phyloP scores from a whole-genome alignment of 345 rosid species.

The Pugionium cornutum region DNA sequence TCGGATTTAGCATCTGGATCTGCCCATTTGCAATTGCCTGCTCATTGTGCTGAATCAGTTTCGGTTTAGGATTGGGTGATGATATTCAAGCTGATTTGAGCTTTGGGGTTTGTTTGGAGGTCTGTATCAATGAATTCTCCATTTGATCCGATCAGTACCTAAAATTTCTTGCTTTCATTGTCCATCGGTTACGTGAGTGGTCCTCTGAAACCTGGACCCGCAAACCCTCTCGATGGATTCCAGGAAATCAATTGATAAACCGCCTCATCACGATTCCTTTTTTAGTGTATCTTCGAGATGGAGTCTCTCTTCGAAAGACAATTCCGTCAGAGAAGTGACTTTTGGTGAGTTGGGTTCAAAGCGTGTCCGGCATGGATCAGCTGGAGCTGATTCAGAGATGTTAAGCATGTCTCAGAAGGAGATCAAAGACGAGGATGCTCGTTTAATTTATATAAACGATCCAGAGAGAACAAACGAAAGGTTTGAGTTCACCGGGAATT shows the following conservation, averaged over 20 bases:
- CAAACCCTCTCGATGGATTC: slow-evolving; percentile 46
- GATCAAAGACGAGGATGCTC: slow-evolving; percentile 89
- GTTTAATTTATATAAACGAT: slow-evolving; percentile 74
- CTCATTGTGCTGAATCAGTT: slow-evolving; percentile 16
- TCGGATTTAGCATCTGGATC: slow-evolving; percentile 20
- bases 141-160: slow-evolving; percentile 7
- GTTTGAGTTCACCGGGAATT: slow-evolving; percentile 77
- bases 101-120: slow-evolving; percentile 25
- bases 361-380: slow-evolving; percentile 67
- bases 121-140: slow-evolving; percentile 22
- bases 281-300: slow-evolving; percentile 50
- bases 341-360: slow-evolving; percentile 56
- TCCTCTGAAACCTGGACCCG: neutral
- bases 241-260: slow-evolving; percentile 43
- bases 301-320: slow-evolving; percentile 59
- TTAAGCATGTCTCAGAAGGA: slow-evolving; percentile 72
- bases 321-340: slow-evolving; percentile 60
- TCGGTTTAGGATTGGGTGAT: neutral
- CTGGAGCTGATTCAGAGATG: slow-evolving; percentile 62
- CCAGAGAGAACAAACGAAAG: slow-evolving; percentile 71
- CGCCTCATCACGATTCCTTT: slow-evolving; percentile 44
- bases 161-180: slow-evolving; percentile 1
- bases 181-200: slow-evolving; percentile 21
- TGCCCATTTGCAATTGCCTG: slow-evolving; percentile 6
- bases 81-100: slow-evolving; percentile 21